Evolutionary conservation across 1,284 basidiomycete species (phyloP).

Genomic region (Peniophora sp.): DNA sequence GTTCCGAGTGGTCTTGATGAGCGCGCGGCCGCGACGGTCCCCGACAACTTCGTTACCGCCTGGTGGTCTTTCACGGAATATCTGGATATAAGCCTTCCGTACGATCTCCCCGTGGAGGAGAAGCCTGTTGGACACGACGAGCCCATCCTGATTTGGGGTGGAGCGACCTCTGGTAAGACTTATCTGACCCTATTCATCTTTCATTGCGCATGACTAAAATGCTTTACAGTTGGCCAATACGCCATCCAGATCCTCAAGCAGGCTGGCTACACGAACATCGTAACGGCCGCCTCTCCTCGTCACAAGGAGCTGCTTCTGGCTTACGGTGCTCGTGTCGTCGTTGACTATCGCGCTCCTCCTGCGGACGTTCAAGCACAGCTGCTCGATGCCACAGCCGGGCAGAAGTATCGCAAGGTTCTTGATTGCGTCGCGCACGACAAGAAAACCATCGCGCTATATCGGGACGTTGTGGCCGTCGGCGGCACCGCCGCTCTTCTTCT

Average conservation of each 20-base stretch:
- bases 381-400: slow-evolving; percentile 30
- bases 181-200: not conserved
- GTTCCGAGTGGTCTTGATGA: slow-evolving; percentile 28
- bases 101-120: slow-evolving; percentile 25
- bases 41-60: slow-evolving; percentile 43
- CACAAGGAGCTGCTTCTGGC: slow-evolving; percentile 38
- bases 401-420: slow-evolving; percentile 28
- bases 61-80: slow-evolving; percentile 32
- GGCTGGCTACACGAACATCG: slow-evolving; percentile 43
- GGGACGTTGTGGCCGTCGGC: slow-evolving; percentile 25
- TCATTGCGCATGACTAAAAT: not conserved
- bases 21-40: slow-evolving; percentile 36
- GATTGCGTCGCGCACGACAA: slow-evolving; percentile 35
- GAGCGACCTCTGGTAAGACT: slow-evolving; percentile 27
- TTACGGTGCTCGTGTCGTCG: slow-evolving; percentile 38
- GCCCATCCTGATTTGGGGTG: slow-evolving; percentile 47
- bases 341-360: slow-evolving; percentile 43
- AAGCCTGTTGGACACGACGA: slow-evolving; percentile 24
- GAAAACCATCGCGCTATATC: slow-evolving; percentile 23
- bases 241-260: slow-evolving; percentile 43
- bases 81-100: slow-evolving; percentile 31
- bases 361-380: slow-evolving; percentile 23
- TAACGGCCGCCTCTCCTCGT: slow-evolving; percentile 41
- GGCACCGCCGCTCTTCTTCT: slow-evolving; percentile 36
- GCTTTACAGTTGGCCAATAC: slow-evolving; percentile 35